Percentiles rank a stretch among this genome's conserved stretches.
These are phyloP conservation scores for Colletotrichum caudatum DNA, from an alignment of 2,329 filamentous ascomycete genomes.

Conservation along the genomic window DNA sequence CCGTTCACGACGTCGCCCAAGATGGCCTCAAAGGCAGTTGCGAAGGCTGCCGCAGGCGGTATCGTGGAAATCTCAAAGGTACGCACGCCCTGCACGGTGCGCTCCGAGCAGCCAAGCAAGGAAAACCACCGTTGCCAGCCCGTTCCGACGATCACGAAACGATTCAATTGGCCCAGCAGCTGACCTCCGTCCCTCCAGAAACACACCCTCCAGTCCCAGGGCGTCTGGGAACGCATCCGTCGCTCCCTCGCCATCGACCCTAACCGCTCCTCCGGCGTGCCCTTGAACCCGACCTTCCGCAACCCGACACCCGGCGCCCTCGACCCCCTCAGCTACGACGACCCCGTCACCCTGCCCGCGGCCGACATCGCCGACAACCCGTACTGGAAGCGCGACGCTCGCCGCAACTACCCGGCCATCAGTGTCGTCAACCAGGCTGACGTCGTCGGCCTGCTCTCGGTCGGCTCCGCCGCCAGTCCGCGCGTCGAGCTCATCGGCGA, in stretches of 20 bases:
- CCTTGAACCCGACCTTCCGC: slow-evolving; percentile 92
- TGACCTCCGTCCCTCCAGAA: slow-evolving; percentile 70
- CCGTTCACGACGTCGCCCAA: slow-evolving; percentile 49
- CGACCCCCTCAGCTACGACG: slow-evolving; percentile 79
- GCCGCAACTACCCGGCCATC: slow-evolving; percentile 83
- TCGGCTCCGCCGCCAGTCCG: slow-evolving; percentile 84
- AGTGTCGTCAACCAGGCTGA: slow-evolving; percentile 87
- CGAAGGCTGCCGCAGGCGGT: slow-evolving; percentile 64
- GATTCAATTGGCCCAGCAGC: background rate
- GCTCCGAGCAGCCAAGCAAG: slow-evolving; percentile 13
- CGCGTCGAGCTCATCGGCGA: slow-evolving; percentile 84
- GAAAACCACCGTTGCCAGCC: slow-evolving; percentile 13
- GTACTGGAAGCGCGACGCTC: slow-evolving; percentile 94
- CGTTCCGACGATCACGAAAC: slow-evolving; percentile 27
- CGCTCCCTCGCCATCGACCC: slow-evolving; percentile 83
- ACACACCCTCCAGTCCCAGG: slow-evolving; percentile 92
- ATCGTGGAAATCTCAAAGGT: slow-evolving; percentile 71
- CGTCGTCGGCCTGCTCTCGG: slow-evolving; percentile 83
- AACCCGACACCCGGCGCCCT: slow-evolving; percentile 82
- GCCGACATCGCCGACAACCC: slow-evolving; percentile 91
- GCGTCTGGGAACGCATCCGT: slow-evolving; percentile 88
- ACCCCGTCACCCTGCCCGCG: slow-evolving; percentile 86
- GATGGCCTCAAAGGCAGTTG: slow-evolving; percentile 73
- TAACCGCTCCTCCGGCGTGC: slow-evolving; percentile 89
- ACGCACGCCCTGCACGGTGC: slow-evolving; percentile 49